Evolutionary conservation across 768 basidiomycete genomes (phyloP).

Genomic region (Mycena belliarum): DNA sequence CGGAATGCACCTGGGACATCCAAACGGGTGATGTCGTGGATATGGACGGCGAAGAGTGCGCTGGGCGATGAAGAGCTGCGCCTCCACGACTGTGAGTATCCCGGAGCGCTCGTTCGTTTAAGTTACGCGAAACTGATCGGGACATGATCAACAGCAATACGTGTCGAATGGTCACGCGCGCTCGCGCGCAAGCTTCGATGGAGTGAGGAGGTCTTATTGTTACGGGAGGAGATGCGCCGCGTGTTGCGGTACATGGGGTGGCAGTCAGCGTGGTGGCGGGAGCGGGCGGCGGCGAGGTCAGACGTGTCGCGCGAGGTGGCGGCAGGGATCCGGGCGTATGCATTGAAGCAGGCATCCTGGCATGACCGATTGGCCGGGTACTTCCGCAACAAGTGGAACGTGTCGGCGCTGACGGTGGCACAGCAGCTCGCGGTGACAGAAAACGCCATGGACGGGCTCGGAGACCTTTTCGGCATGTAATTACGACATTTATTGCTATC

Average conservation of each 20-base stretch:
- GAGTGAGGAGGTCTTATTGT: not conserved
- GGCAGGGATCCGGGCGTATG: not conserved
- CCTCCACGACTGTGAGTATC: slow-evolving; percentile 1
- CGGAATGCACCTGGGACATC: not conserved
- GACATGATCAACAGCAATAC: not conserved
- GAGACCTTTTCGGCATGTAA: not conserved
- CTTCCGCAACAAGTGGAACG: not conserved
- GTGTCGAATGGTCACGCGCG: not conserved
- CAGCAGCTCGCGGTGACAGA: not conserved
- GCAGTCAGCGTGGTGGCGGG: not conserved
- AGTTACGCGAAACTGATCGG: no score
- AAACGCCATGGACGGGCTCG: not conserved
- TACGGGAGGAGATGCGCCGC: not conserved
- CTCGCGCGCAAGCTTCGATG: not conserved
- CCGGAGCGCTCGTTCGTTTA: no score
- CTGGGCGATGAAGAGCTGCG: not conserved
- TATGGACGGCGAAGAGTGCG: not conserved
- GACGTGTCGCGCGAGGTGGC: not conserved
- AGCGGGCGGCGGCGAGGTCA: not conserved
- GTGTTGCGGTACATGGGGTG: not conserved
- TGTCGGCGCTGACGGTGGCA: not conserved
- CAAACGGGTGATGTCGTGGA: not conserved
- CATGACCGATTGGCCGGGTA: not conserved
- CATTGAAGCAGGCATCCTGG: not conserved
- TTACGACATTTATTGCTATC: not conserved